Evolutionary conservation across 1,284 basidiomycete genomes (phyloP), one percentile per base, ranked within the genome.

Genomic region (Peniophora sp.): DNA sequence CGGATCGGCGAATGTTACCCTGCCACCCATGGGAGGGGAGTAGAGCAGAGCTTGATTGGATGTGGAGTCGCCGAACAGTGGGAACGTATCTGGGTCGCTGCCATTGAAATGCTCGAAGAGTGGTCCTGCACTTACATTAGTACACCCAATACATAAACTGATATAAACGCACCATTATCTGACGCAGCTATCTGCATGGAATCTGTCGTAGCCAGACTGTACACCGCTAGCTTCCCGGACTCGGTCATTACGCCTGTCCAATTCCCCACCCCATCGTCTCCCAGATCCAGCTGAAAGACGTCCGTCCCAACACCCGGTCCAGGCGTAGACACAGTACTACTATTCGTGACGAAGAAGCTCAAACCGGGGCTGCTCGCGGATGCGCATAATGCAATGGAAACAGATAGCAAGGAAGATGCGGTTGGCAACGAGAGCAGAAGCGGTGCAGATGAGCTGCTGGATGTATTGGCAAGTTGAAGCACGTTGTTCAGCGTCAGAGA

Each of bases 1-100:
- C 0, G 86, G 86, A 48, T 71, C 62, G 1, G 56, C 49, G 2
- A 63, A 41, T 25, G 50, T 58, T 12, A 60, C 57, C 3, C 64
- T 58, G 17, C 69, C 65, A 48, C n/a, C 16, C 38, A 41, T n/a
- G 0, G 81, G 65, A 0, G 82, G 79, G 0, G 90, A 92, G 64
- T 89, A 90, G 12, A 93, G 60, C n/a, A 94, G 67, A 0, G 79
- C 85, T 60, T 85, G 79, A 50, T 81, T 84, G 1, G 81, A 71
- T 0, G 89, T 90, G 1, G 88, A 84, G 61, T 94, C 91, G 3
- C 86, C 89, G 0, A 92, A 69, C 1, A 85, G 64, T 0, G 86
- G 87, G 1, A 74, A 60, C 3, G 63, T 59, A 22, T 45, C 44
- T 22, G 23, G n/a, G 20, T 19, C 20, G 20, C 22, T 16, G 3